Conservation (phyloP, 495 filamentous ascomycete genomes). For the Hypoxylon trugodes region DNA sequence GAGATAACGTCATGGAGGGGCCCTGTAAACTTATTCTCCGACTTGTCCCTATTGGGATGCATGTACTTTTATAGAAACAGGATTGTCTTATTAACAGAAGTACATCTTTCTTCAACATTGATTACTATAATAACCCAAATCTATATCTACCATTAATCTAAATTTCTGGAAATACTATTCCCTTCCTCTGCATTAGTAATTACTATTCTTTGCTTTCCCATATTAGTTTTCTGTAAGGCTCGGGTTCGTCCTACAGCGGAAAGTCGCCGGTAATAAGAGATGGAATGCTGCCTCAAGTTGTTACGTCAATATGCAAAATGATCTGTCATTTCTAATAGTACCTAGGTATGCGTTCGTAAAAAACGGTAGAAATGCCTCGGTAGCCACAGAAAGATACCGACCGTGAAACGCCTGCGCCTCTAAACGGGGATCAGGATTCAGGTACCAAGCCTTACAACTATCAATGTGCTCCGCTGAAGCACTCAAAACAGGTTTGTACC, state of each 20-base stretch:
- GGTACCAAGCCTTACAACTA: conserved; percentile 16
- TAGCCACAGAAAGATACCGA: conserved; percentile 14
- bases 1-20: conserved; percentile 38
- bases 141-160: too few species aligned
- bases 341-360: not conserved
- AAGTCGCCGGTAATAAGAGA: too few species aligned
- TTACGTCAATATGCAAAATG: not conserved
- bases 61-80: not conserved
- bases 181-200: too few species aligned
- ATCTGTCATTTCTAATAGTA: not conserved
- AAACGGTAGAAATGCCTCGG: not conserved
- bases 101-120: too few species aligned
- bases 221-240: too few species aligned
- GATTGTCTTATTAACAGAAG: too few species aligned
- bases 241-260: too few species aligned
- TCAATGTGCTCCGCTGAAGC: conserved; percentile 7
- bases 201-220: too few species aligned
- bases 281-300: too few species aligned
- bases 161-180: too few species aligned
- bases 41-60: not conserved
- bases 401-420: conserved; percentile 16
- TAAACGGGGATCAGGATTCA: conserved; percentile 2
- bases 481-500: conserved; percentile 19
- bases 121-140: too few species aligned
- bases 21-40: conserved; percentile 5